These are phyloP conservation scores for Boletus edulis DNA, from an alignment of 768 basidiomycete genomes.

Conservation along the genomic window DNA sequence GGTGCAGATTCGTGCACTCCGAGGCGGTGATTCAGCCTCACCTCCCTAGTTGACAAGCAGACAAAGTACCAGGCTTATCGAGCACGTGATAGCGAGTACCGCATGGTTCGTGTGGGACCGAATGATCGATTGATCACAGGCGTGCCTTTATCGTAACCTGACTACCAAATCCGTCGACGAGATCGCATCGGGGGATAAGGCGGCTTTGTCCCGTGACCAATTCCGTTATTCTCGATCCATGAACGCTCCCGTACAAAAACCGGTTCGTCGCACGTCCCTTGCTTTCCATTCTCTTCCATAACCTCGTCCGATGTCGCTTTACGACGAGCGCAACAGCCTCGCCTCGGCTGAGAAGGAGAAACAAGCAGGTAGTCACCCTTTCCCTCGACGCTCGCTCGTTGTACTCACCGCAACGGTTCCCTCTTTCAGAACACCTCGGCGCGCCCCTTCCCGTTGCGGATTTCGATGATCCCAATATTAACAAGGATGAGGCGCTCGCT, in stretches of 20 bases:
- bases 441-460: slow-evolving; percentile 12
- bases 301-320: slow-evolving; percentile 17
- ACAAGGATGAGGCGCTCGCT: slow-evolving; percentile 25
- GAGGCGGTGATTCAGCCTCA: no score
- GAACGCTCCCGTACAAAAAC: slow-evolving; percentile 15
- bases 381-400: not conserved
- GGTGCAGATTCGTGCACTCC: no score
- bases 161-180: not conserved
- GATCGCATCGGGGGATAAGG: not conserved
- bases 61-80: not conserved
- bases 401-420: not conserved
- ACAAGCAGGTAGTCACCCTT: slow-evolving; percentile 5
- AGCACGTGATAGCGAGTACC: slow-evolving; percentile 2
- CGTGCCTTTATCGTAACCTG: not conserved
- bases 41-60: no score
- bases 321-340: slow-evolving; percentile 15
- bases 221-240: not conserved
- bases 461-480: slow-evolving; percentile 40
- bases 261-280: not conserved
- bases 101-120: not conserved
- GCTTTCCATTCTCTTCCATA: not conserved
- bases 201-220: not conserved
- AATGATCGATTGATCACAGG: not conserved
- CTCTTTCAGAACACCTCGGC: slow-evolving; percentile 2
- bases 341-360: slow-evolving; percentile 26